These are phyloP conservation scores for Russula lepida DNA, from an alignment of 768 basidiomycete species.

Conservation along the genomic window DNA sequence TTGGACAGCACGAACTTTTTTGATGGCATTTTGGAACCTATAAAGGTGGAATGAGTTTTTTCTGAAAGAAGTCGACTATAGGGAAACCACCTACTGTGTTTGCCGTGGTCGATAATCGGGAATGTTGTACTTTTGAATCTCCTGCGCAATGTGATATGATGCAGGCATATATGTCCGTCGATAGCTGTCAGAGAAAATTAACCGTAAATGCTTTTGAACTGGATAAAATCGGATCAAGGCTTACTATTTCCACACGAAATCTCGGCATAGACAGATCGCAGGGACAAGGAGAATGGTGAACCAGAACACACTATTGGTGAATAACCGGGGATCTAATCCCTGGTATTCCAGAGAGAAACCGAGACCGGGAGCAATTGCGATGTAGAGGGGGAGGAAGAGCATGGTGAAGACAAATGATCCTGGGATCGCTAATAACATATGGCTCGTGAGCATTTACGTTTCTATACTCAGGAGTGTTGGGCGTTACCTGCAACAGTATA, in stretches of 20 bases:
- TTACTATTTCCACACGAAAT: constrained; percentile 97
- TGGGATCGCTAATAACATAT: constrained; percentile 63
- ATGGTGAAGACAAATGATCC: constrained; percentile 98
- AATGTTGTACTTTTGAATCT: constrained; percentile 98
- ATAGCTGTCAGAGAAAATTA: constrained; percentile 48
- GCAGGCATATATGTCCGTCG: constrained; percentile 81
- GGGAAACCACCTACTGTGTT: constrained; percentile 65
- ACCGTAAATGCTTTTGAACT: constrained; percentile 12
- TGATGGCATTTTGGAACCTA: constrained; percentile 98
- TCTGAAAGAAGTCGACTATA: constrained; percentile 11
- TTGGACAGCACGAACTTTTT: constrained; percentile 98
- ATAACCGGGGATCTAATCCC: constrained; percentile 85
- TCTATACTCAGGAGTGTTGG: constrained; percentile 17
- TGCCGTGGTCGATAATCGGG: constrained; percentile 95
- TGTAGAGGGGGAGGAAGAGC: constrained; percentile 88
- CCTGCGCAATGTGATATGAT: constrained; percentile 98
- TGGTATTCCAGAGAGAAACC: constrained; percentile 86
- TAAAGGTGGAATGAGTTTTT: constrained; percentile 7
- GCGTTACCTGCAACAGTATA: constrained; percentile 84
- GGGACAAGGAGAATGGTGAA: constrained; percentile 81
- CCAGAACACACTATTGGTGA: constrained; percentile 86
- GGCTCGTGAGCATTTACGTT: constrained; percentile 5
- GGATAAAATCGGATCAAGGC: constrained; percentile 27
- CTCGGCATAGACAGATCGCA: constrained; percentile 73
- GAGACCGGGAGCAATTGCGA: constrained; percentile 73